These are phyloP conservation scores for Leishmania mexicana DNA, from an alignment of 208 protist genomes.

Conservation along the genomic window DNA sequence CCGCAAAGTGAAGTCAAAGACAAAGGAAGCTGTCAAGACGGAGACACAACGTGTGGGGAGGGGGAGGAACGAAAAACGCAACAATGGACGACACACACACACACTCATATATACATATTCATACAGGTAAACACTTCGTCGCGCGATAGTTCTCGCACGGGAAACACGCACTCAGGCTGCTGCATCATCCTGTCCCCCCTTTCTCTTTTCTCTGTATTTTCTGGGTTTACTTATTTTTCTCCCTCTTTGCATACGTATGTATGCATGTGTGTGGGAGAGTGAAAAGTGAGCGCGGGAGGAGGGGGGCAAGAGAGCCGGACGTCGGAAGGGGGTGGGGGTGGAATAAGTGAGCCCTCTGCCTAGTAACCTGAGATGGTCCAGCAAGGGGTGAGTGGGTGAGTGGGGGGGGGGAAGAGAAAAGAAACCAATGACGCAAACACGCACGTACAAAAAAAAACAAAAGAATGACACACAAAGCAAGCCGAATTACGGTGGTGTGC, in stretches of 20 bases:
- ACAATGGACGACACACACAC: neutral
- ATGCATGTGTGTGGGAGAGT: neutral
- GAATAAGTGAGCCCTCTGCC: neutral
- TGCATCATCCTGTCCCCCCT: slow-evolving; percentile 2
- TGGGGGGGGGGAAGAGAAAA: neutral
- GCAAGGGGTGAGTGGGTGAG: neutral
- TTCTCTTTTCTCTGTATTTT: neutral
- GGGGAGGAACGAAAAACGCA: neutral
- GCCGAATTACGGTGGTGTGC: neutral
- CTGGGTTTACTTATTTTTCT: neutral
- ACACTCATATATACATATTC: too few relatives aligned
- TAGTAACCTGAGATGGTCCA: neutral
- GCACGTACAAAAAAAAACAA: neutral
- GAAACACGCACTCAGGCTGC: neutral
- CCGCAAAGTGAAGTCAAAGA: neutral
- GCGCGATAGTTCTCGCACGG: neutral
- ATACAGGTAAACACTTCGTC: neutral
- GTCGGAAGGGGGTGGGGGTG: neutral
- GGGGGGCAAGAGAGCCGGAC: neutral
- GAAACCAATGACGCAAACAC: neutral
- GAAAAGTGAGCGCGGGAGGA: neutral
- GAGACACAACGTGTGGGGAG: neutral
- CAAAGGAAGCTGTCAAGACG: neutral
- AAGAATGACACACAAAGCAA: neutral
- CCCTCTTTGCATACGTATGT: neutral